Base-by-base conservation (phyloP, 2,329 filamentous ascomycete species). In the Rhynchosporium secalis region DNA sequence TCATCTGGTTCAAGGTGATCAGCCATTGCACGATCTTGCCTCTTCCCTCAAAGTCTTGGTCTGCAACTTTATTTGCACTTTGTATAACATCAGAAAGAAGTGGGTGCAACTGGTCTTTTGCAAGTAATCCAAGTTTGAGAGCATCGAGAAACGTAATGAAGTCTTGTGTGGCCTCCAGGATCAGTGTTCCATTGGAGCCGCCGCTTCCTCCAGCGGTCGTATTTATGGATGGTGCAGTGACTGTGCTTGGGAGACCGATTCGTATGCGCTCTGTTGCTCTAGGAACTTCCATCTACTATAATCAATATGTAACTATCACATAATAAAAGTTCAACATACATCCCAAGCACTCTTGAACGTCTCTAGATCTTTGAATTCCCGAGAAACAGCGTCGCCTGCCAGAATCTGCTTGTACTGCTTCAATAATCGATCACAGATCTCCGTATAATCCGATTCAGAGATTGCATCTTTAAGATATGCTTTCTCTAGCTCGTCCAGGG, bases 11-110 rank as follows among this genome's bases (percentile, higher is more conserved):
- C 67, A 99, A 80, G 6, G 91, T 90, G 71, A 99, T 99, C 68
- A 99, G 82, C 95, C 95, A 99, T 75, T 97, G 93, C 61, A 99
- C 92, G 70, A 99, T 98, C 82, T 98, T 98, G 70, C 91, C 92
- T 69, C 96, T 88, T 73, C 89, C 93, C 69, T 98, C 93, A 74
- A 99, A 99, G 72, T 98, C 94, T 66, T 88, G 86, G 74, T 96
- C 92, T 3, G 94, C 97, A 66, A 99, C 95, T 73, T 96, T 95
- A 78, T 98, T 98, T 67, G 97, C 94, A 2, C 92, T 93, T 73
- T 97, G 94, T 65, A 99, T 99, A 20, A 97, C 92, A 71, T 98
- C 95, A 1, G 93, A 94, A 2, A 99, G 83, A 26, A 99, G 80
- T 3, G 95, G 95, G 73, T 99, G 96, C n/a, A 99, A 80, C 66